Evolutionary conservation across 768 basidiomycete genomes (phyloP).

Genomic region (Lanmaoa rubissima): DNA sequence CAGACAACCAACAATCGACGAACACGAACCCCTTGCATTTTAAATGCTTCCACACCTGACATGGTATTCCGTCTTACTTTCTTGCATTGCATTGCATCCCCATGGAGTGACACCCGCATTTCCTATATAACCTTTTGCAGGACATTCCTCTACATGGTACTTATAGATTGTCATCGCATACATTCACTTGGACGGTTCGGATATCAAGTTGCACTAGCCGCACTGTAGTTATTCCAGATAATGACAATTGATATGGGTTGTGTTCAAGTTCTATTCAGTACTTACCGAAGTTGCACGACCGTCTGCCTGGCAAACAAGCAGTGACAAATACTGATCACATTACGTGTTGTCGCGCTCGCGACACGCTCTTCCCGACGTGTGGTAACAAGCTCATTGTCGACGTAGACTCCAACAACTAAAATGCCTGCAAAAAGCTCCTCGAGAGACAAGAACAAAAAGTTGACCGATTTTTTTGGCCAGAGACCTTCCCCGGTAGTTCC

Average conservation of each 20-base stretch:
- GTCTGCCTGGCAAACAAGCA: too few relatives aligned
- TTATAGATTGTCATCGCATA: constrained; percentile 5
- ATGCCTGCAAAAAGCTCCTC: constrained; percentile 21
- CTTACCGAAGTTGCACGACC: too few relatives aligned
- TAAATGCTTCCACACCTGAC: constrained; percentile 6
- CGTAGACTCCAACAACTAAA: background rate
- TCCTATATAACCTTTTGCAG: background rate
- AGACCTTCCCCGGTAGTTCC: constrained; percentile 23
- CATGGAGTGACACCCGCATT: constrained; percentile 7
- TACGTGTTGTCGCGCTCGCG: background rate
- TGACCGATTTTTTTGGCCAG: constrained; percentile 50
- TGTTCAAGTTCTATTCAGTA: too few relatives aligned
- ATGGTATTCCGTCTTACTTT: constrained; percentile 1
- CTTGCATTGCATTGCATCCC: constrained; percentile 1
- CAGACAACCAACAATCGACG: constrained; percentile 35
- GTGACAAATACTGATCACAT: background rate
- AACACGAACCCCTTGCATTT: constrained; percentile 18
- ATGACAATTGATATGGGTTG: background rate
- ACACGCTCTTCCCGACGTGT: too few relatives aligned
- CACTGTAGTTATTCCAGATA: constrained; percentile 1
- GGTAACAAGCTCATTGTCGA: background rate
- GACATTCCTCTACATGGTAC: constrained; percentile 25
- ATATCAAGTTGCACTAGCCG: background rate
- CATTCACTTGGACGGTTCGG: background rate
- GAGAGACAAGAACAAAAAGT: constrained; percentile 22